Evolutionary conservation across 2,329 filamentous ascomycete genomes (phyloP).

Genomic region (Diaporthe australafricana): DNA sequence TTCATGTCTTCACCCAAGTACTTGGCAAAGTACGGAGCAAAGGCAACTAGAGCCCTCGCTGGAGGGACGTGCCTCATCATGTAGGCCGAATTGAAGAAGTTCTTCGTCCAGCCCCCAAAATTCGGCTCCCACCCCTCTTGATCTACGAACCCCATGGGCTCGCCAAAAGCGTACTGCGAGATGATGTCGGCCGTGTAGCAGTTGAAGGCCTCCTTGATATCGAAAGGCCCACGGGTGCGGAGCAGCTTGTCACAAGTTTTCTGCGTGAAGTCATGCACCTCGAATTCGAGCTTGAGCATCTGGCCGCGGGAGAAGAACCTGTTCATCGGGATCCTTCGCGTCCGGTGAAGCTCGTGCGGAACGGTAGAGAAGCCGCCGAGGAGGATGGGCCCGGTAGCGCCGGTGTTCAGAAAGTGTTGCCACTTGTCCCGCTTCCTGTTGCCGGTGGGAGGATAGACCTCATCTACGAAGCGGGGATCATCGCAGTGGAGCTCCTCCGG

Average conservation of each 20-base stretch:
- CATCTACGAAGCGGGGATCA: conserved; percentile 46
- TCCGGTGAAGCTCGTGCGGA: conserved; percentile 45
- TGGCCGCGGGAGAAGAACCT: conserved; percentile 48
- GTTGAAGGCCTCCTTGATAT: conserved; percentile 29
- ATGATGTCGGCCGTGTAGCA: conserved; percentile 25
- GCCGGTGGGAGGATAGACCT: conserved; percentile 40
- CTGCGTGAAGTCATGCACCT: conserved; percentile 43
- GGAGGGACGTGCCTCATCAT: conserved; percentile 45
- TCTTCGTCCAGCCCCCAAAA: conserved; percentile 43
- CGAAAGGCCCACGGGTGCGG: not conserved
- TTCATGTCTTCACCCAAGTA: conserved; percentile 39
- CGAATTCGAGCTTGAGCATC: conserved; percentile 46
- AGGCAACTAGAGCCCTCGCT: conserved; percentile 43
- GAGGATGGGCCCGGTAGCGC: conserved; percentile 5
- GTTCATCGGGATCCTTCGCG: conserved; percentile 43
- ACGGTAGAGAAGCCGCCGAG: conserved; percentile 41
- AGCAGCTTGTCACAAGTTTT: conserved; percentile 46
- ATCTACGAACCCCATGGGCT: conserved; percentile 31
- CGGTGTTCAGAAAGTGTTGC: conserved; percentile 26
- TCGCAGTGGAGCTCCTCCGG: conserved; percentile 54
- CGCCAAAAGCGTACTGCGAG: conserved; percentile 26
- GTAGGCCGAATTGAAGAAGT: conserved; percentile 30
- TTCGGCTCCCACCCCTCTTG: conserved; percentile 31
- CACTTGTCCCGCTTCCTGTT: conserved; percentile 40
- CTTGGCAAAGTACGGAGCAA: conserved; percentile 43